A percentile compares a stretch with the other conserved stretches of the same genome.
phyloP scores from a whole-genome alignment of 768 basidiomycete species.

The Lactarius sanguifluus region DNA sequence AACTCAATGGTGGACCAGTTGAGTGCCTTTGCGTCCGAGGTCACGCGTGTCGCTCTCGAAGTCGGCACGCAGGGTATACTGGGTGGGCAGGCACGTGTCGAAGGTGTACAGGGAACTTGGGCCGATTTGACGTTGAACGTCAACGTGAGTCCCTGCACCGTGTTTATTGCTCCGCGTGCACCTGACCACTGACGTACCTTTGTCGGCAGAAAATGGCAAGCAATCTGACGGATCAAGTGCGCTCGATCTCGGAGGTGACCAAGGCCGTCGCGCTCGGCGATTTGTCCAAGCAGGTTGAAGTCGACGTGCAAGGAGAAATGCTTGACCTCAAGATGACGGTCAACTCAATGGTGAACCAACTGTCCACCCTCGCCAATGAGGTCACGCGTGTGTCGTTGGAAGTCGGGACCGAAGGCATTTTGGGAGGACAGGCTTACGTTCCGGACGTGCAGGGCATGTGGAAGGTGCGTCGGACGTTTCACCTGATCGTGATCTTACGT shows the following conservation, averaged over 20 bases:
- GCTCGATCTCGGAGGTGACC: constrained; percentile 87
- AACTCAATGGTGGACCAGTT: constrained; percentile 90
- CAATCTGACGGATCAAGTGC: constrained; percentile 83
- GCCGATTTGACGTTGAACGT: constrained; percentile 83
- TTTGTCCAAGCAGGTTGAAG: constrained; percentile 78
- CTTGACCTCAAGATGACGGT: constrained; percentile 79
- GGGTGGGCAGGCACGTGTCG: constrained; percentile 84
- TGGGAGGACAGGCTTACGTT: constrained; percentile 90
- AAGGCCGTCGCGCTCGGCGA: constrained; percentile 82
- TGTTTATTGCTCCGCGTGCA: background rate
- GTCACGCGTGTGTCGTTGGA: constrained; percentile 92
- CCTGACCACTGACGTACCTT: background rate
- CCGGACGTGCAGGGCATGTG: constrained; percentile 94
- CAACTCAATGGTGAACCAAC: constrained; percentile 73
- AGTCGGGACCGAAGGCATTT: constrained; percentile 88
- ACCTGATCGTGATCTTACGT: background rate
- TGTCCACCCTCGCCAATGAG: constrained; percentile 72
- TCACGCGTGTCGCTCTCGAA: constrained; percentile 79
- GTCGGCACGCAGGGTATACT: constrained; percentile 87
- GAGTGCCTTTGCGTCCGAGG: constrained; percentile 77
- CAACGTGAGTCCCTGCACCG: constrained; percentile 54
- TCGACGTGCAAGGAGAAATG: constrained; percentile 95
- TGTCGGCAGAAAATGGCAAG: constrained; percentile 74
- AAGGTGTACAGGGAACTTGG: constrained; percentile 90
- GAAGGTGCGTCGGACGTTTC: constrained; percentile 56